Evolutionary conservation across 2,329 filamentous ascomycete species (phyloP), one percentile per base, ranked within the genome.

Genomic region (Neospermospora avenae): DNA sequence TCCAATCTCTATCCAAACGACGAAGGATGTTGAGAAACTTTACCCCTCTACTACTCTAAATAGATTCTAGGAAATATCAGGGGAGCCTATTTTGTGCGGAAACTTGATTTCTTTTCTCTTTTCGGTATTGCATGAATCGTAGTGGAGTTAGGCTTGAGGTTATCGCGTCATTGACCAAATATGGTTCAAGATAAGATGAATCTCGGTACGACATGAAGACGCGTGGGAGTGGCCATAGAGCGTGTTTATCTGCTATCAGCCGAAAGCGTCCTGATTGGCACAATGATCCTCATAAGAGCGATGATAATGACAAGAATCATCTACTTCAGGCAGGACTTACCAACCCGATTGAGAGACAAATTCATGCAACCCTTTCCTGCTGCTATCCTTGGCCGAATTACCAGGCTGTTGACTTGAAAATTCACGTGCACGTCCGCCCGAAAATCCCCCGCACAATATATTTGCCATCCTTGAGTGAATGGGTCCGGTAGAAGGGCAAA

Each of bases 221-320:
- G n/a, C n/a, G n/a, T n/a, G n/a, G n/a, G 52, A 49, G 53, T 55
- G 62, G 64, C 64, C 65, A 65, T 67, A 61, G 63, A 41, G 64
- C 45, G 49, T 62, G 57, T 61, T 59, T 56, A 59, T 55, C 56
- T 39, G 41, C 48, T 59, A 54, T 63, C 64, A 64, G 55, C 63
- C 56, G 54, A 59, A 58, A 49, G 18, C 44, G 49, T 58, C 57
- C 28, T 62, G 57, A 65, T 66, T 66, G 63, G 64, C 54, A 58
- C 57, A 44, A 45, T 48, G 64, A 68, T 65, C 42, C 45, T 59
- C 64, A 69, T 69, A 70, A 62, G 63, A 66, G 65, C 57, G 37
- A 54, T 67, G 51, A 62, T 70, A 70, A 65, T 65, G 65, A 66
- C 63, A 61, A 57, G 58, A 63, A 65, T 63, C 56, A 60, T 63